Evolutionary conservation across 2,329 filamentous ascomycete species (phyloP).

Genomic region (Colletotrichum chlorophyti): DNA sequence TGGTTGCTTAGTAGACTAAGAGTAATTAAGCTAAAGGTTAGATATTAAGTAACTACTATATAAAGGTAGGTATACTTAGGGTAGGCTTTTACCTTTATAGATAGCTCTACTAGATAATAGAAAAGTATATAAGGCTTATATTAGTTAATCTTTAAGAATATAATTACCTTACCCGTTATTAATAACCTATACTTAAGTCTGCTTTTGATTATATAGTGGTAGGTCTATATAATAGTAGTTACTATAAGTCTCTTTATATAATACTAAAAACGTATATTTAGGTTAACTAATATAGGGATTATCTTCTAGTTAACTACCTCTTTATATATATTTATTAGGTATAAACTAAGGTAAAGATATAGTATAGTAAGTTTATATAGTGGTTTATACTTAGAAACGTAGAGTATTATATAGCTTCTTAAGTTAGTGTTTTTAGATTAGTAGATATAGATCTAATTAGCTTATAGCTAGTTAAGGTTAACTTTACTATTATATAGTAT

Average conservation of each 20-base stretch:
- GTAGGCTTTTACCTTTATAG: slow-evolving; percentile 33
- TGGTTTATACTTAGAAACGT: slow-evolving; percentile 52
- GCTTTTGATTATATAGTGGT: slow-evolving; percentile 55
- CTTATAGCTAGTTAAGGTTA: slow-evolving; percentile 33
- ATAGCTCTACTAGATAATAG: slow-evolving; percentile 40
- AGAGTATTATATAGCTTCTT: slow-evolving; percentile 33
- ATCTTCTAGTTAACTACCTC: slow-evolving; percentile 40
- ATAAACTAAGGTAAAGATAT: slow-evolving; percentile 49
- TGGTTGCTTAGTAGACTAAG: slow-evolving; percentile 25
- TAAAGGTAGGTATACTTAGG: slow-evolving; percentile 28
- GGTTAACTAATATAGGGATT: slow-evolving; percentile 33
- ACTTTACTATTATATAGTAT: background rate
- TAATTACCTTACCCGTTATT: slow-evolving; percentile 48
- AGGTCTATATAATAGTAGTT: slow-evolving; percentile 53
- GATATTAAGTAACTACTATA: slow-evolving; percentile 37
- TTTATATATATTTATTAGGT: slow-evolving; percentile 46
- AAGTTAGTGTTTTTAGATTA: slow-evolving; percentile 18
- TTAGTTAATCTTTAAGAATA: slow-evolving; percentile 49
- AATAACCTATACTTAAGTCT: slow-evolving; percentile 51
- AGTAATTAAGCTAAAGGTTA: slow-evolving; percentile 39
- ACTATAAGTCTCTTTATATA: slow-evolving; percentile 44
- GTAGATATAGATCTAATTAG: slow-evolving; percentile 36
- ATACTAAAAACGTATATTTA: slow-evolving; percentile 41
- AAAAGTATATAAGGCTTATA: slow-evolving; percentile 34
- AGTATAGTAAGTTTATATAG: slow-evolving; percentile 51